Evolutionary conservation across 2,329 filamentous ascomycete genomes (phyloP), one percentile per base, ranked within the genome.

Genomic region (Cercospora janseana): DNA sequence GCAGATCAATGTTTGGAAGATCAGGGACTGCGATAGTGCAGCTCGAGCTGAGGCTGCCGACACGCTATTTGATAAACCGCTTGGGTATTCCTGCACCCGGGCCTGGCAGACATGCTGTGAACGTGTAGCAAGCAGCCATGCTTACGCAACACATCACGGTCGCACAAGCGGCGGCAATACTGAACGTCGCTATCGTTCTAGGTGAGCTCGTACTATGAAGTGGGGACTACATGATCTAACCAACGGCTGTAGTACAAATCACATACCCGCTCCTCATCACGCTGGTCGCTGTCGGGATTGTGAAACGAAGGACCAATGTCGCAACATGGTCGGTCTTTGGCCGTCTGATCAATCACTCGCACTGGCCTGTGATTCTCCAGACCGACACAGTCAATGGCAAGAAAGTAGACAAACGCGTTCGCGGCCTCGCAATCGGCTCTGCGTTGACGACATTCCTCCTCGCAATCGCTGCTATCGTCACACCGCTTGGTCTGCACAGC

Each of bases 281-380:
- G 2, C 21, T 51, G n/a, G 32, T 51, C 9, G 49, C 49, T 18
- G 43, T 46, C 26, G 49, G 49, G 5, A 41, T 47, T 7, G 29
- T 51, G 16, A 46, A 47, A 5, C 31, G 34, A 16, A 47, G 24
- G 27, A 51, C 49, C 1, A 51, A 51, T 32, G 49, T 28, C 13
- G 49, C 49, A 3, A 51, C 49, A 27, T 51, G 49, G 49, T 51
- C 43, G 4, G 42, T 51, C 4, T 51, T 51, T 12, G 49, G 49
- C 13, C 49, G 42, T 15, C 42, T 51, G 1, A 51, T 51, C 43
- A 46, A 51, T 32, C 21, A 46, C n/a, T 51, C 49, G 5, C 24
- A 42, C 12, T 51, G 49, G 49, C 49, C 49, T 2, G 12, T 47
- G 7, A 12, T 51, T 5, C 28, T 51, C 7, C 49, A 46, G 35